phyloP scores from a whole-genome alignment of 176 grass and related monocot genomes.

The Triticum dicoccoides region DNA sequence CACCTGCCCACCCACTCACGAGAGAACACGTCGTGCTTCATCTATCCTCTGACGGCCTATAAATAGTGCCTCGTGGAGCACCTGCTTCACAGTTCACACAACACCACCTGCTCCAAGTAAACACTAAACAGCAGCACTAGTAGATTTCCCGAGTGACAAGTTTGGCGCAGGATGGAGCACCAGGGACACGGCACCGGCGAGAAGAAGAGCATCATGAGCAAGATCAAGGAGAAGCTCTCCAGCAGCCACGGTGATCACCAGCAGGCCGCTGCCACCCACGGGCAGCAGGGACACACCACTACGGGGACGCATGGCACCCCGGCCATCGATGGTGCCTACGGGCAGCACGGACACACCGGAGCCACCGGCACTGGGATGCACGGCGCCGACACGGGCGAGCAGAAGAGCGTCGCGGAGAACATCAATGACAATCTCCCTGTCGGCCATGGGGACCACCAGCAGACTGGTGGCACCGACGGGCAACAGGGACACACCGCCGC shows the following conservation, averaged over 20 bases:
- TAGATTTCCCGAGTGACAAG: not conserved
- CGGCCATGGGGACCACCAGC: too few species aligned
- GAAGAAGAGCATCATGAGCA: slow-evolving; percentile 67
- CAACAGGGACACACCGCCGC: too few species aligned
- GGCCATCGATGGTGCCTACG: too few species aligned
- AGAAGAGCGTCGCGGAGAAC: too few species aligned
- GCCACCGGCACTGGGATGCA: too few species aligned
- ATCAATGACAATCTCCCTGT: too few species aligned
- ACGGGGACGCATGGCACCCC: too few species aligned
- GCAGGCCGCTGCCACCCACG: not conserved
- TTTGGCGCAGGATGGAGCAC: not conserved
- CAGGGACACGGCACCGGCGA: slow-evolving; percentile 33
- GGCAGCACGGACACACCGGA: too few species aligned
- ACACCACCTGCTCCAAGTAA: too few species aligned
- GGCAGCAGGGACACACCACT: not conserved
- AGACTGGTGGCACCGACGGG: too few species aligned
- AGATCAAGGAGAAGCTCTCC: slow-evolving; percentile 33
- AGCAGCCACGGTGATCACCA: not conserved
- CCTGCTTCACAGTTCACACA: not conserved
- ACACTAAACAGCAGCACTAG: not conserved
- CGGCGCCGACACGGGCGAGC: too few species aligned
- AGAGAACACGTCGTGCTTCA: too few species aligned
- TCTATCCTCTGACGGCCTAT: not conserved
- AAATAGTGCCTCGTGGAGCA: not conserved
- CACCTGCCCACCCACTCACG: not conserved